Evolutionary conservation across 129 eudicot genomes (phyloP).

Genomic region (Centella asiatica): DNA sequence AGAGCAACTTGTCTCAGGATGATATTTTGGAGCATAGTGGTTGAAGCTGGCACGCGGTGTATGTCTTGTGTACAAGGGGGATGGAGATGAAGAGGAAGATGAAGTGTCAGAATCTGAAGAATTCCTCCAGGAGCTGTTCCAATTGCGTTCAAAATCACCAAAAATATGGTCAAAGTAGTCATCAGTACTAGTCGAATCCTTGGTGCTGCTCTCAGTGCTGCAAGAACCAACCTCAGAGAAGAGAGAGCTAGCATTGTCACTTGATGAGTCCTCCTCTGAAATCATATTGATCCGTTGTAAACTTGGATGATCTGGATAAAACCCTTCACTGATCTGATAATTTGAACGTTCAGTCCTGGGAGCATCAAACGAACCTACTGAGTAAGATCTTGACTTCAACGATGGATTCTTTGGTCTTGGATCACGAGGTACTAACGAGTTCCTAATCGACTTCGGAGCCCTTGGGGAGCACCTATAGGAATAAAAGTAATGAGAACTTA

Average conservation of each 20-base stretch:
- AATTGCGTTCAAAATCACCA: constrained; percentile 30
- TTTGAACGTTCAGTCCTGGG: constrained; percentile 5
- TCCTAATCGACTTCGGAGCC: constrained; percentile 70
- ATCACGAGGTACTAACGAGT: constrained; percentile 32
- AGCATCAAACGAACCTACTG: constrained; percentile 25
- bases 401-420: constrained; percentile 20
- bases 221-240: constrained; percentile 57
- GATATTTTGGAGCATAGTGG: constrained; percentile 16
- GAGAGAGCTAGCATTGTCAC: constrained; percentile 52
- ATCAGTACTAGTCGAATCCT: constrained; percentile 37
- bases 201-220: constrained; percentile 54
- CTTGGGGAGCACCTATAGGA: constrained; percentile 74
- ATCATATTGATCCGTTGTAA: constrained; percentile 9
- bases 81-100: constrained; percentile 49
- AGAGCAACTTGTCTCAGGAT: background rate
- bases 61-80: constrained; percentile 49
- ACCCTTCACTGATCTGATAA: background rate
- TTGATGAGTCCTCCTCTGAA: constrained; percentile 47
- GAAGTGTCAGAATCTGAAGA: constrained; percentile 73
- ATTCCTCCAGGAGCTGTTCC: constrained; percentile 28
- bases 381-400: constrained; percentile 19
- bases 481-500: background rate
- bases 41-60: constrained; percentile 24
- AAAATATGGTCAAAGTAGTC: constrained; percentile 37
- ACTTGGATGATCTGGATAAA: constrained; percentile 13